Evolutionary conservation across 257 asterid genomes (phyloP).

Genomic region (Gentiana macrophylla): DNA sequence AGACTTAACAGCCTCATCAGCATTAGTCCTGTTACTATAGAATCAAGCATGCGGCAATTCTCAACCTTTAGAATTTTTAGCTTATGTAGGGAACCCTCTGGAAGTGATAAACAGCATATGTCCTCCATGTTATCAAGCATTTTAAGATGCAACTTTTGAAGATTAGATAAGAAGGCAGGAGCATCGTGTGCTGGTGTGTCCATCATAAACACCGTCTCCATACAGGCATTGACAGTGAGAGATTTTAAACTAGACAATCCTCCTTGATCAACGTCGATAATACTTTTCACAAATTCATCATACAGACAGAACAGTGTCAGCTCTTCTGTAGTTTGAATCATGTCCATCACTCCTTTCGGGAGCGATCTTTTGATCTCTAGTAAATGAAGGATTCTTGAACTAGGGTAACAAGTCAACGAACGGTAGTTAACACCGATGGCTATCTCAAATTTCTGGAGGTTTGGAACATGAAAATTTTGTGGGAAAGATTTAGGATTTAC

Average conservation of each 20-base stretch:
- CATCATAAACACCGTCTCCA: neutral
- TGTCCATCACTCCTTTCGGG: slow-evolving; percentile 7
- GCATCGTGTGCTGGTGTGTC: neutral
- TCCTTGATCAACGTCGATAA: slow-evolving; percentile 3
- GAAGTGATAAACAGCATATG: neutral
- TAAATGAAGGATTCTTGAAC: slow-evolving; percentile 5
- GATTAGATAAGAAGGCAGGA: neutral
- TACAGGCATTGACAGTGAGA: slow-evolving; percentile 2
- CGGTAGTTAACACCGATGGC: slow-evolving; percentile 1
- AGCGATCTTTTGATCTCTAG: slow-evolving; percentile 10
- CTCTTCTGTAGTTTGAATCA: slow-evolving; percentile 4
- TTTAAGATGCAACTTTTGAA: slow-evolving; percentile 7
- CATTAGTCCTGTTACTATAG: neutral
- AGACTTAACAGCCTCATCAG: slow-evolving; percentile 1
- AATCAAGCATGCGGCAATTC: neutral
- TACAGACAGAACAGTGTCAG: slow-evolving; percentile 7
- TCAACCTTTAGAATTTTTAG: slow-evolving; percentile 3
- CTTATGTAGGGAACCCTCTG: slow-evolving; percentile 1
- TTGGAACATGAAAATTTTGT: neutral
- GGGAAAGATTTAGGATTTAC: neutral
- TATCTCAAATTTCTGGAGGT: slow-evolving; percentile 8
- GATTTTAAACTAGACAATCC: neutral
- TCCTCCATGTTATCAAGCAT: neutral
- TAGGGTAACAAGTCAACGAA: slow-evolving; percentile 7
- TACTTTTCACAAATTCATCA: neutral